Conservation (phyloP, 78 protist genomes). For the Dictyostelium firmibasis region DNA sequence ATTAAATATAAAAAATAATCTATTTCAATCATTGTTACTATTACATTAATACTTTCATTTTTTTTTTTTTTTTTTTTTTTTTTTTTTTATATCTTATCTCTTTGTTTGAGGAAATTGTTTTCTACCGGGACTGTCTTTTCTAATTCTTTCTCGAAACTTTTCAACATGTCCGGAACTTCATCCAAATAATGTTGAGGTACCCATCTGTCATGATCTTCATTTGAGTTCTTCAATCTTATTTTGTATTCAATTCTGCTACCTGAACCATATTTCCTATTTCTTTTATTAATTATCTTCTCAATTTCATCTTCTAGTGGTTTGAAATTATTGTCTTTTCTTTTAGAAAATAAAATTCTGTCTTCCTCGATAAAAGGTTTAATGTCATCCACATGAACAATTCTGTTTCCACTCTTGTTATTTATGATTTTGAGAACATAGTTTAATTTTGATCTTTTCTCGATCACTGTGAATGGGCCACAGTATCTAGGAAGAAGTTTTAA, state of each 20-base stretch:
- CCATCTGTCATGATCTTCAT: neutral
- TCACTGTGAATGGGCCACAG: neutral
- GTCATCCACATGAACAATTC: neutral
- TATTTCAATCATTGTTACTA: too few relatives aligned
- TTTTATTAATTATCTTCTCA: neutral
- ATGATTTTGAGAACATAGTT: neutral
- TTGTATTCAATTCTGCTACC: neutral
- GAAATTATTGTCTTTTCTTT: neutral
- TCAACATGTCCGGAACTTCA: neutral
- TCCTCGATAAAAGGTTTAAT: neutral
- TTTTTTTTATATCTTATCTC: too few relatives aligned
- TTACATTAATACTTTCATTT: too few relatives aligned
- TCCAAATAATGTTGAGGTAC: neutral
- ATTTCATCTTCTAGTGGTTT: neutral
- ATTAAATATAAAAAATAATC: too few relatives aligned
- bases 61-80: too few relatives aligned
- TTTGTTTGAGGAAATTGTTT: too few relatives aligned
- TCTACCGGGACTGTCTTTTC: too few relatives aligned
- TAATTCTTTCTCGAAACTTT: too few relatives aligned
- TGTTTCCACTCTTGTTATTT: neutral
- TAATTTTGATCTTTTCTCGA: neutral
- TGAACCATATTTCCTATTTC: neutral
- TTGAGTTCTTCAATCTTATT: neutral
- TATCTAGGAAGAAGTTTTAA: neutral
- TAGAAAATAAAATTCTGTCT: neutral